Conservation (phyloP, 1,139 yeast genomes). For the Pichia sp. region DNA sequence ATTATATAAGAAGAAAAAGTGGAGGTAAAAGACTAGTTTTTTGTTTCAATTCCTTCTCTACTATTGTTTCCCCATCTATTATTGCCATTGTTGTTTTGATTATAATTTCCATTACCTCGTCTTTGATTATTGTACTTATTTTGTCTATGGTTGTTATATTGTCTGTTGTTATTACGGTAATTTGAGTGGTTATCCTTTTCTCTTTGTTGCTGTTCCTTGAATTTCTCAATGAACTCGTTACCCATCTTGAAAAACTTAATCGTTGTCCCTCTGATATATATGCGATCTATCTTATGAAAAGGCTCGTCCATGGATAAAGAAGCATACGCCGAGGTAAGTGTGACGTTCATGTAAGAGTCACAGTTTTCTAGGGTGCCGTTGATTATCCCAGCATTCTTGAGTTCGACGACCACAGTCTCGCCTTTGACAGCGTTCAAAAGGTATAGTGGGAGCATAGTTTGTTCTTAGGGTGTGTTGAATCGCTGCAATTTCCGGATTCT, state of each 20-base stretch:
- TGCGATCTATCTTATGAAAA: slow-evolving; percentile 66
- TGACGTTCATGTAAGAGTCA: slow-evolving; percentile 95
- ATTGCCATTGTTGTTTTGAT: not conserved
- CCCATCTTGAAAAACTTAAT: slow-evolving; percentile 64
- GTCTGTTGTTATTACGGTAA: slow-evolving; percentile 25
- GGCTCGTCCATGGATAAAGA: slow-evolving; percentile 61
- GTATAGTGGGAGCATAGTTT: slow-evolving; percentile 71
- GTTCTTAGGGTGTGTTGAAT: not conserved
- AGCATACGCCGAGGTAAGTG: slow-evolving; percentile 73
- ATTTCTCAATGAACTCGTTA: slow-evolving; percentile 69
- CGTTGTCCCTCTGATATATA: slow-evolving; percentile 82
- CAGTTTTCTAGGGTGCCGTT: slow-evolving; percentile 83
- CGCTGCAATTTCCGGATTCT: not conserved
- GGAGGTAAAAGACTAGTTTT: not conserved
- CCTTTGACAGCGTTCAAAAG: slow-evolving; percentile 88
- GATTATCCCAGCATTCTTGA: slow-evolving; percentile 86
- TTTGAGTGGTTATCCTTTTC: slow-evolving; percentile 27
- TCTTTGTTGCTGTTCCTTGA: slow-evolving; percentile 48
- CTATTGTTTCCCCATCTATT: slow-evolving; percentile 5
- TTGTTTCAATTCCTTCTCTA: slow-evolving; percentile 7
- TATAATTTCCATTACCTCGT: slow-evolving; percentile 8
- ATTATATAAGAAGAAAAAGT: not conserved
- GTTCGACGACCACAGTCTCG: slow-evolving; percentile 81
- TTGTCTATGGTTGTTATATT: slow-evolving; percentile 13
- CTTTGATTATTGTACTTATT: slow-evolving; percentile 12